Percentiles rank a stretch among this genome's conserved stretches.
phyloP scores from a whole-genome alignment of 495 filamentous ascomycete genomes.

The Cairneyella variabilis region DNA sequence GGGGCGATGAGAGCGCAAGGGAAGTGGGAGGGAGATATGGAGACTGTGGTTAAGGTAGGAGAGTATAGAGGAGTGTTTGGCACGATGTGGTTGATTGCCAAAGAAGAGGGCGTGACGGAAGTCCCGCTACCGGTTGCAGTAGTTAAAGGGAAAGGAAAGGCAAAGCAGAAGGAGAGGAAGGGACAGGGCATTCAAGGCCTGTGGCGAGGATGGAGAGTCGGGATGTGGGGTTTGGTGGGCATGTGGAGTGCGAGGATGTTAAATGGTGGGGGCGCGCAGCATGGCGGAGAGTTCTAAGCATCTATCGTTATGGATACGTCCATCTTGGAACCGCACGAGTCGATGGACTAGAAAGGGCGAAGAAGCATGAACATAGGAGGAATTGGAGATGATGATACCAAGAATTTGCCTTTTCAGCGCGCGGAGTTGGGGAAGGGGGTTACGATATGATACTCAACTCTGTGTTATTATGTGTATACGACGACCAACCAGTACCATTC shows the following conservation, averaged over 20 bases:
- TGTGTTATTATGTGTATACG: conserved; percentile 5
- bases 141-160: conserved; percentile 32
- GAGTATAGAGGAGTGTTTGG: conserved; percentile 77
- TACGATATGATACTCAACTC: conserved; percentile 11
- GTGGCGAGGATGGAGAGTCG: conserved; percentile 91
- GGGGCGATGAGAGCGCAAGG: background rate
- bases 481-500: no score
- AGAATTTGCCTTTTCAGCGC: conserved; percentile 2
- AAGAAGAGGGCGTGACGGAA: conserved; percentile 66
- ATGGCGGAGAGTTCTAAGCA: conserved; percentile 11
- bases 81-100: conserved; percentile 81
- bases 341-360: no score
- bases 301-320: background rate
- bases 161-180: conserved; percentile 43
- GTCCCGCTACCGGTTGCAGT: conserved; percentile 27
- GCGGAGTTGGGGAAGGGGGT: background rate
- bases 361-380: no score
- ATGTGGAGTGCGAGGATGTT: conserved; percentile 11
- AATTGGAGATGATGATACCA: conserved; percentile 14
- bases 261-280: conserved; percentile 6
- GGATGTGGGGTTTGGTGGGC: conserved; percentile 87
- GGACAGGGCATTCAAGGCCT: conserved; percentile 83
- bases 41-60: conserved; percentile 69
- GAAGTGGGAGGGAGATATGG: conserved; percentile 30
- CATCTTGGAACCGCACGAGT: no score